A percentile compares a stretch with the other conserved stretches of the same genome.
These are phyloP conservation scores for Saururus chinensis DNA, from an alignment of 164 flowering plant genomes.

Conservation along the genomic window DNA sequence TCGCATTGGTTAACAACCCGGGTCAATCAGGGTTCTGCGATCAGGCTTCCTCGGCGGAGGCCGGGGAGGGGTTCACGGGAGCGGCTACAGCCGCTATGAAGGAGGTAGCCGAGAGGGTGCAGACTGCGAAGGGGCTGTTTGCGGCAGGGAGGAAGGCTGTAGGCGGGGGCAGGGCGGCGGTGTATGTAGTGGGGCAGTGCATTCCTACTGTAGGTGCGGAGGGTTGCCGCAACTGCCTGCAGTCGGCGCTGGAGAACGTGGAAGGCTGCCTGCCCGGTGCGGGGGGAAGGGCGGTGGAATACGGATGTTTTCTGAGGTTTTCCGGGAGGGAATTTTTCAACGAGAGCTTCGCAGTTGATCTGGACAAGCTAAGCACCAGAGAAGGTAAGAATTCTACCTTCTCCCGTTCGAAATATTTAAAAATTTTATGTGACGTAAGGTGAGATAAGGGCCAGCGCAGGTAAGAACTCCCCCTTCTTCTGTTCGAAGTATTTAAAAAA, in stretches of 20 bases:
- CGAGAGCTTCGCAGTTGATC: constrained; percentile 25
- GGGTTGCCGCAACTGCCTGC: constrained; percentile 43
- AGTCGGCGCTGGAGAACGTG: constrained; percentile 21
- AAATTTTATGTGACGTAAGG: too few species aligned
- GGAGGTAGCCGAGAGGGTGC: constrained; percentile 26
- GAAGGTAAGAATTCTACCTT: too few species aligned
- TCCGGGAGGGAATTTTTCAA: constrained; percentile 33
- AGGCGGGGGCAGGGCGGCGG: constrained; percentile 3
- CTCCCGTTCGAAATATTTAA: too few species aligned
- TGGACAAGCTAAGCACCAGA: constrained; percentile 1
- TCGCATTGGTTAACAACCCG: constrained; percentile 21
- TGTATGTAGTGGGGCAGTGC: constrained; percentile 48
- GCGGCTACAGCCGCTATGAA: constrained; percentile 10
- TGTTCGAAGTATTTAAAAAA: too few species aligned
- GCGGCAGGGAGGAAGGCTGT: constrained; percentile 20
- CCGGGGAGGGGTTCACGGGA: constrained; percentile 7
- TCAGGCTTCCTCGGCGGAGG: constrained; percentile 12
- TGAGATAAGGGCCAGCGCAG: too few species aligned
- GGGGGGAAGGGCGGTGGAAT: constrained; percentile 38
- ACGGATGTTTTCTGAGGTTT: constrained; percentile 51
- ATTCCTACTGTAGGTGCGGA: constrained; percentile 19
- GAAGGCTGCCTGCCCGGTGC: constrained; percentile 25
- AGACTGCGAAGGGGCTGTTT: constrained; percentile 22
- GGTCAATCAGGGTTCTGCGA: constrained; percentile 24
- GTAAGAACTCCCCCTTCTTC: too few species aligned